Base-by-base conservation (phyloP, 192 early-diverging fungal species). In the Funneliformis geosporum region DNA sequence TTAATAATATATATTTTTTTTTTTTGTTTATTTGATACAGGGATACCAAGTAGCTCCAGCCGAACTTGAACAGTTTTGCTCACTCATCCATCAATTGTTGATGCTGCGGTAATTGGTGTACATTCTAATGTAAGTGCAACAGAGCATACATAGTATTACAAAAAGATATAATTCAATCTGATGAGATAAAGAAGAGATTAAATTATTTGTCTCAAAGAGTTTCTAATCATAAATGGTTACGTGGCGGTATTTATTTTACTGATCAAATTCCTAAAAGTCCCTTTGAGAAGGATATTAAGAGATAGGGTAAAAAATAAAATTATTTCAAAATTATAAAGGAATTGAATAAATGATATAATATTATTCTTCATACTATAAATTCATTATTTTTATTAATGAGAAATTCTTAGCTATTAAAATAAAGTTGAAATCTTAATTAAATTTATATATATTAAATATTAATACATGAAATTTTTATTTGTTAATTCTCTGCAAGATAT, bases 11-110 rank as follows among this genome's bases (percentile, higher is more conserved):
- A 77, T 43, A 5, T 33, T 33, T 33, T 33, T n/a, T n/a, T n/a
- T n/a, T 33, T 33, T 33, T n/a, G n/a, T n/a, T n/a, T n/a, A n/a
- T n/a, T n/a, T 33, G 33, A 33, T 14, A 33, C 6, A 66, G 50
- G 91, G 89, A 50, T 84, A 88, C 77, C 89, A 95, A 82, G 93
- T 98, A n/a, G 88, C 94, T 7, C 96, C 96, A 8, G 93, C 95
- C 2, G 95, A 97, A 82, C 86, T 98, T 12, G 96, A 98, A 81
- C 88, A 4, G 33, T 91, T 42, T 82, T 96, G 76, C 80, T 94
- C 4, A 84, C 89, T 44, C 92, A 96, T 73, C 91, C 92, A 1
- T 72, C 83, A 7, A 86, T 98, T 65, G 86, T 87, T 39, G 93
- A 94, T 68, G 90, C 88, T 18, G 90, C 89, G 5, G 92, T 94